Conservation (phyloP, 805 yeast genomes). For the Lipomyces japonicus region DNA sequence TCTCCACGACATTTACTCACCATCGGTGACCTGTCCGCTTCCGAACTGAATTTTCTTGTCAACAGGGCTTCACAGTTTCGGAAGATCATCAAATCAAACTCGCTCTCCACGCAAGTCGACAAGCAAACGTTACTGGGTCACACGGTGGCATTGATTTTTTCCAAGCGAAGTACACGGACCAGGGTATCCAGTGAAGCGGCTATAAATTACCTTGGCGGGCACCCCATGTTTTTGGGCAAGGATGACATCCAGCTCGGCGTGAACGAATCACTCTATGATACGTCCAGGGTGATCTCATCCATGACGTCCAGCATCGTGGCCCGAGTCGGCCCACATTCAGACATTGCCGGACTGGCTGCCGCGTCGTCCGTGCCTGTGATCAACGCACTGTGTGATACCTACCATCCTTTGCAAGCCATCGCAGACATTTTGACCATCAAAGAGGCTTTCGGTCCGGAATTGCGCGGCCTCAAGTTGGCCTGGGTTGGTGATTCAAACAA, state of each 20-base stretch:
- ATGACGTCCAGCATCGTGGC: conserved; percentile 98
- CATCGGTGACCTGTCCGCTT: conserved; percentile 69
- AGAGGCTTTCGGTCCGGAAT: conserved; percentile 61
- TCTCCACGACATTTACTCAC: conserved; percentile 69
- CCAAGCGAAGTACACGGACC: conserved; percentile 93
- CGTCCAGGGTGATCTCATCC: conserved; percentile 83
- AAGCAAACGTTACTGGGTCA: conserved; percentile 67
- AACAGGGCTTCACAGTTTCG: conserved; percentile 66
- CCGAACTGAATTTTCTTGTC: conserved; percentile 70
- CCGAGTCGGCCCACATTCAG: conserved; percentile 83
- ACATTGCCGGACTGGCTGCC: conserved; percentile 70
- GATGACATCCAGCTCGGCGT: conserved; percentile 95
- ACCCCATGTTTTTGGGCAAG: conserved; percentile 93
- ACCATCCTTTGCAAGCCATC: conserved; percentile 93
- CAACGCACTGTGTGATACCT: conserved; percentile 87
- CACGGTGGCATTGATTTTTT: conserved; percentile 76
- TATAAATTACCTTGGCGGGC: conserved; percentile 86
- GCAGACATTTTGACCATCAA: conserved; percentile 84
- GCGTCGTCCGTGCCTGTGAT: conserved; percentile 87
- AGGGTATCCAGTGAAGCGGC: conserved; percentile 95
- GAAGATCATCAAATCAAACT: conserved; percentile 50
- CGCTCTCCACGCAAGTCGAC: conserved; percentile 39
- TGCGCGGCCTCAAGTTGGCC: conserved; percentile 62
- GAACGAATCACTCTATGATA: conserved; percentile 85
- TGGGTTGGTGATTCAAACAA: conserved; percentile 98